A percentile compares a stretch with the other conserved stretches of the same genome.
These are phyloP conservation scores for Flaveria trinervia DNA, from an alignment of 129 eudicot species.

Conservation along the genomic window DNA sequence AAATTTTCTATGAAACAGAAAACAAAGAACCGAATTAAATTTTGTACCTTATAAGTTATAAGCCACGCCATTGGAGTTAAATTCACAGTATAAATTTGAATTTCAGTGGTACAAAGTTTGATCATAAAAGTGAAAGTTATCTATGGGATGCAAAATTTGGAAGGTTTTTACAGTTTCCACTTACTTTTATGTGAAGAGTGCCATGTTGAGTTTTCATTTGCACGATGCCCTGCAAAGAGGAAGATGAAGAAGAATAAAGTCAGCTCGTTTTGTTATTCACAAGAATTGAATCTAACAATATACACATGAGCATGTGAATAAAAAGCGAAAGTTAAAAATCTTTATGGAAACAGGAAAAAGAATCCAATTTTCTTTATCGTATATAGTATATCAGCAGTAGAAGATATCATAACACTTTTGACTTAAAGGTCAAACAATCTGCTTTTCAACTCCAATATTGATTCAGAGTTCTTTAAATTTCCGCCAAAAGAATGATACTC, in stretches of 20 bases:
- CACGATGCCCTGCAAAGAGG: slow-evolving; percentile 67
- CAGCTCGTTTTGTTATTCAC: neutral
- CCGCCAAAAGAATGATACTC: neutral
- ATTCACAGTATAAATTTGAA: neutral
- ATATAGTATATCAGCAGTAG: neutral
- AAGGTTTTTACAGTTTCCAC: slow-evolving; percentile 22
- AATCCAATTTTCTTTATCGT: neutral
- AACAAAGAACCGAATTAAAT: neutral
- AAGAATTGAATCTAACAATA: slow-evolving; percentile 7
- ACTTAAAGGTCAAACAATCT: neutral
- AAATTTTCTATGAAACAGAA: neutral
- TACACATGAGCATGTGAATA: slow-evolving; percentile 1
- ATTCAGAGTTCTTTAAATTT: neutral
- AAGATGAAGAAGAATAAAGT: neutral
- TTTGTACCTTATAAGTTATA: neutral
- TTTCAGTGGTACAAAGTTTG: slow-evolving; percentile 7
- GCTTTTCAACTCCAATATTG: slow-evolving; percentile 11
- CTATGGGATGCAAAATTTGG: slow-evolving; percentile 15
- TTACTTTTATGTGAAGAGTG: slow-evolving; percentile 75
- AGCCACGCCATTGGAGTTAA: neutral
- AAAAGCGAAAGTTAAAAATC: neutral
- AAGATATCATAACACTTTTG: neutral
- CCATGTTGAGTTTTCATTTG: slow-evolving; percentile 76
- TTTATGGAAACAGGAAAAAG: neutral
- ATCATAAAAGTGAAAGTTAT: slow-evolving; percentile 5